A percentile compares a stretch with the other conserved stretches of the same genome.
phyloP scores from a whole-genome alignment of 2,329 filamentous ascomycete genomes.

The Fusarium napiforme region DNA sequence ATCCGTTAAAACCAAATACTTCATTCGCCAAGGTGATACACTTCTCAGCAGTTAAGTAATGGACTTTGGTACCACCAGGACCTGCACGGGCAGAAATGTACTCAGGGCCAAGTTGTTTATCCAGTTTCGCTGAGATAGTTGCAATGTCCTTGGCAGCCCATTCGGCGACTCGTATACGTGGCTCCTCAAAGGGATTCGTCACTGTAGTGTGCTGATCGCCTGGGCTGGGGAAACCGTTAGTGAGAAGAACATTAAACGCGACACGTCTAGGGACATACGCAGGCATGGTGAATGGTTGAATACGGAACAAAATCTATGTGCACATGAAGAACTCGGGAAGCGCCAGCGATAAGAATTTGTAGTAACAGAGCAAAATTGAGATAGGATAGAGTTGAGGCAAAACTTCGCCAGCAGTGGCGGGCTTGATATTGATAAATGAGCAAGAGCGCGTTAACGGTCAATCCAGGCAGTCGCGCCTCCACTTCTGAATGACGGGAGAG shows the following conservation, averaged over 20 bases:
- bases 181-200: slow-evolving; percentile 85
- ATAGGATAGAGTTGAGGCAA: not conserved
- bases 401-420: slow-evolving; percentile 17
- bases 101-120: slow-evolving; percentile 94
- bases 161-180: slow-evolving; percentile 73
- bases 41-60: slow-evolving; percentile 96
- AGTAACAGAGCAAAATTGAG: not conserved
- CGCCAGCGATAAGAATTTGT: not conserved
- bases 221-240: slow-evolving; percentile 59
- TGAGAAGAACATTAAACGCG: not conserved
- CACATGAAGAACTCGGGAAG: slow-evolving; percentile 39
- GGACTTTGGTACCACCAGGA: slow-evolving; percentile 84
- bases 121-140: slow-evolving; percentile 84
- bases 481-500: slow-evolving; percentile 42
- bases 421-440: slow-evolving; percentile 27
- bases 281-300: slow-evolving; percentile 52
- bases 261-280: slow-evolving; percentile 51
- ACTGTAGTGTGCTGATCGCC: slow-evolving; percentile 71
- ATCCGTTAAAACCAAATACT: slow-evolving; percentile 96
- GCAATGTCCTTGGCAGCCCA: slow-evolving; percentile 94
- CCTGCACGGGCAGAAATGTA: slow-evolving; percentile 91
- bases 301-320: slow-evolving; percentile 24
- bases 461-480: slow-evolving; percentile 39
- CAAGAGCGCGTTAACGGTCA: slow-evolving; percentile 35
- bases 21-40: slow-evolving; percentile 95